Conservation (phyloP, 1,284 basidiomycete species). For the Trametes hirsuta region DNA sequence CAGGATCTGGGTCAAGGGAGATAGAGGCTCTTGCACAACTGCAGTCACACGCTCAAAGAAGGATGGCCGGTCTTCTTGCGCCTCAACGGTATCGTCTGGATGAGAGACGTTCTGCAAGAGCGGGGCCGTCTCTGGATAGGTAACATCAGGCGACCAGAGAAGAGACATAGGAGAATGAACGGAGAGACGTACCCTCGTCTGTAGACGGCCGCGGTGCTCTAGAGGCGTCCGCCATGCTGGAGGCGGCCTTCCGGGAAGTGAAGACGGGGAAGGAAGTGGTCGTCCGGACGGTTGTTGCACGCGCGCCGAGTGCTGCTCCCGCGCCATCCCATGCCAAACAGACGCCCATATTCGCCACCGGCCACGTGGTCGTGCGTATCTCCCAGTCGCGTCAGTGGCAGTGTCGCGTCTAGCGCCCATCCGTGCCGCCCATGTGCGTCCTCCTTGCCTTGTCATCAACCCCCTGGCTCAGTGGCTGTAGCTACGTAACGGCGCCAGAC, state of each 20-base stretch:
- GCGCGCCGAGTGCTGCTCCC: neutral
- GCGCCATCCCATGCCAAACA: neutral
- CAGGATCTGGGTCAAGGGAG: constrained; percentile 84
- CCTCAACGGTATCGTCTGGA: constrained; percentile 25
- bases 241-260: constrained; percentile 14
- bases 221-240: constrained; percentile 29
- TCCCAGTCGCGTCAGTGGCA: constrained; percentile 5
- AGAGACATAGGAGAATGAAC: constrained; percentile 11
- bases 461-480: too few species aligned
- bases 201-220: constrained; percentile 29
- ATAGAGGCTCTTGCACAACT: constrained; percentile 75
- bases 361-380: constrained; percentile 7
- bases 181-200: constrained; percentile 28
- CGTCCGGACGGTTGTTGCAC: constrained; percentile 9
- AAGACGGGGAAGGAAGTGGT: constrained; percentile 13
- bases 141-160: constrained; percentile 18
- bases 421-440: neutral
- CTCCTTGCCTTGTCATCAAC: too few species aligned
- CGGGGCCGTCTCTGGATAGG: constrained; percentile 34
- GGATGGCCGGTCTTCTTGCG: constrained; percentile 13
- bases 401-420: neutral
- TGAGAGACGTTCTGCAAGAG: constrained; percentile 36
- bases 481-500: too few species aligned
- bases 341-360: constrained; percentile 7
- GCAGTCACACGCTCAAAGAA: constrained; percentile 56